These are phyloP conservation scores for Penicillium sumatraense DNA, from an alignment of 2,329 filamentous ascomycete species.

Conservation along the genomic window DNA sequence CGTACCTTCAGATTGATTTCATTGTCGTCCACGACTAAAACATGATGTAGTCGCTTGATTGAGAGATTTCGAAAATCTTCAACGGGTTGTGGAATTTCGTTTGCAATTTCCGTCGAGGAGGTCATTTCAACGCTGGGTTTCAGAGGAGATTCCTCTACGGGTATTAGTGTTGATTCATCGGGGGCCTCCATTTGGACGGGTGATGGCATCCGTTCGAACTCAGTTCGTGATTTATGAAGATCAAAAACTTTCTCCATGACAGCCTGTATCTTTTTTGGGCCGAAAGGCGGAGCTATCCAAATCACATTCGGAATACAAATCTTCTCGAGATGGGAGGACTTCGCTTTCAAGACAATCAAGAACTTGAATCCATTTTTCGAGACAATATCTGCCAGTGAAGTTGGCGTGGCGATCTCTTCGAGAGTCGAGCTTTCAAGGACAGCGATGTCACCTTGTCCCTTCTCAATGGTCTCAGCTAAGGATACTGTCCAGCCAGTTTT, in stretches of 20 bases:
- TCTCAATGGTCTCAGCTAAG: constrained; percentile 28
- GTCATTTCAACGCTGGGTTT: neutral
- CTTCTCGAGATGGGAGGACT: neutral
- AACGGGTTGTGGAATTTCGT: neutral
- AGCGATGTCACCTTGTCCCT: constrained; percentile 30
- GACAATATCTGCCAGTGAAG: constrained; percentile 8
- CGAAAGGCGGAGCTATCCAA: constrained; percentile 36
- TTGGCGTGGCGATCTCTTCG: constrained; percentile 12
- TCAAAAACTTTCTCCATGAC: constrained; percentile 22
- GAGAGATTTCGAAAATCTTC: neutral
- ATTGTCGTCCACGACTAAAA: constrained; percentile 50
- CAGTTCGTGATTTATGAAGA: neutral
- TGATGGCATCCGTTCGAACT: neutral
- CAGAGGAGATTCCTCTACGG: neutral
- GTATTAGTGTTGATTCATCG: neutral
- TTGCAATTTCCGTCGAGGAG: neutral
- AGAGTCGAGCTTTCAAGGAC: constrained; percentile 33
- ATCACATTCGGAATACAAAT: constrained; percentile 20
- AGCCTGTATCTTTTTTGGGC: constrained; percentile 31
- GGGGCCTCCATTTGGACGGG: neutral
- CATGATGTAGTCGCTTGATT: constrained; percentile 13
- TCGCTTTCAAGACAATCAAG: constrained; percentile 27
- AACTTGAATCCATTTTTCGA: constrained; percentile 14
- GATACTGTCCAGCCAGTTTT: constrained; percentile 30
- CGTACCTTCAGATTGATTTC: constrained; percentile 44